phyloP scores from a whole-genome alignment of 2,329 filamentous ascomycete species.

The Metarhizium anisopliae region DNA sequence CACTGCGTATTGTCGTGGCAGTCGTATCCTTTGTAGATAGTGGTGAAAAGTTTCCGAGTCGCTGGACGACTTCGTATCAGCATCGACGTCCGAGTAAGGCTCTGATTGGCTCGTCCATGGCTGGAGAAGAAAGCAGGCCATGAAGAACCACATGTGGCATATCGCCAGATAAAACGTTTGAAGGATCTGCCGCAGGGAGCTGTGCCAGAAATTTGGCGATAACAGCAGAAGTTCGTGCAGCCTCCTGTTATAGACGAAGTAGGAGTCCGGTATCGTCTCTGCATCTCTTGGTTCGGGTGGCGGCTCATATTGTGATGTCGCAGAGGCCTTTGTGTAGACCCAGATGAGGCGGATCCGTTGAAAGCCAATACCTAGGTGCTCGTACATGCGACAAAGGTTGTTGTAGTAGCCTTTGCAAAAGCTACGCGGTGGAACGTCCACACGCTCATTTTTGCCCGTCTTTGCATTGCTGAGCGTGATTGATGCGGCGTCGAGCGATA shows the following conservation, averaged over 20 bases:
- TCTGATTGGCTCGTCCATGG: constrained; percentile 17
- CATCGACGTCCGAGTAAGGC: background rate
- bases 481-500: constrained; percentile 30
- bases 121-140: constrained; percentile 39
- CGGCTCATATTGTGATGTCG: constrained; percentile 5
- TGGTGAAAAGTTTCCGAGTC: background rate
- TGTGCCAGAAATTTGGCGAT: constrained; percentile 25
- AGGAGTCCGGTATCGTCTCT: constrained; percentile 21
- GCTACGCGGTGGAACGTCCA: constrained; percentile 31
- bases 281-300: constrained; percentile 3
- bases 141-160: constrained; percentile 44
- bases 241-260: constrained; percentile 47
- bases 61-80: background rate
- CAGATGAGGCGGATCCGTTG: constrained; percentile 43
- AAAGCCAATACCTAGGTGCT: constrained; percentile 41
- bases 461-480: constrained; percentile 23
- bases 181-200: constrained; percentile 28
- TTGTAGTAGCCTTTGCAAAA: constrained; percentile 38
- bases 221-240: constrained; percentile 37
- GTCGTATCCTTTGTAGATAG: constrained; percentile 40
- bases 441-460: constrained; percentile 21
- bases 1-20: constrained; percentile 36
- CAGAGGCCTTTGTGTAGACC: constrained; percentile 32
- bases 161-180: constrained; percentile 34
- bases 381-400: constrained; percentile 47